Evolutionary conservation across 192 early-diverging fungal genomes (phyloP).

Genomic region (Gryganskiella cystojenkinii): DNA sequence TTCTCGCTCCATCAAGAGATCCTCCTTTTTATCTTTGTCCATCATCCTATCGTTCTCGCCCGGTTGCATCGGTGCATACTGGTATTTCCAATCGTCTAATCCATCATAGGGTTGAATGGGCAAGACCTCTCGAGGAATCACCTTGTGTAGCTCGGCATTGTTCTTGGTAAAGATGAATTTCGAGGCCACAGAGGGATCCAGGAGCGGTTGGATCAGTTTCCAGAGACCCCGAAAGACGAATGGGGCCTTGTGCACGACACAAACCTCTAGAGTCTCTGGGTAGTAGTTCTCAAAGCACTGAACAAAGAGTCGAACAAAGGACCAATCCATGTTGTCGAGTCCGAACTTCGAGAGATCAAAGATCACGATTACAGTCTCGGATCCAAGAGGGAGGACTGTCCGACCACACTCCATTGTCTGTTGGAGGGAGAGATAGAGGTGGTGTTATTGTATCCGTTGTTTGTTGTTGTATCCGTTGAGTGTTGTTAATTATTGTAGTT

Average conservation of each 20-base stretch:
- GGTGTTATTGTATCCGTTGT: neutral
- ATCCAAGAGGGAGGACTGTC: slow-evolving; percentile 60
- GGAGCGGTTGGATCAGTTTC: slow-evolving; percentile 82
- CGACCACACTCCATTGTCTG: slow-evolving; percentile 39
- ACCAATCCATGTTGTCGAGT: slow-evolving; percentile 74
- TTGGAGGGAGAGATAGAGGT: neutral
- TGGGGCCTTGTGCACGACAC: slow-evolving; percentile 87
- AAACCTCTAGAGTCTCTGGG: slow-evolving; percentile 86
- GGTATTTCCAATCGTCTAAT: slow-evolving; percentile 60
- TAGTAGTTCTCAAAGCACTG: slow-evolving; percentile 89
- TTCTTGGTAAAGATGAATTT: slow-evolving; percentile 84
- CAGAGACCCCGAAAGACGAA: slow-evolving; percentile 91
- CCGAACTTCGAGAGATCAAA: slow-evolving; percentile 87
- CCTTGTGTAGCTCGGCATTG: slow-evolving; percentile 68
- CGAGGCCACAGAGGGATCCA: slow-evolving; percentile 90
- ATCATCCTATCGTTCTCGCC: slow-evolving; percentile 57
- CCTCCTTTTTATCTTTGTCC: slow-evolving; percentile 52
- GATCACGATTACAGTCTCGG: slow-evolving; percentile 76
- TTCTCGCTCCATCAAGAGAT: slow-evolving; percentile 40
- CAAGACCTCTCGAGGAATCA: slow-evolving; percentile 70
- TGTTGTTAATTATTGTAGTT: neutral
- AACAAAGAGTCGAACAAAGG: slow-evolving; percentile 77
- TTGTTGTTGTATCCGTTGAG: no score
- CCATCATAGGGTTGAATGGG: slow-evolving; percentile 75
- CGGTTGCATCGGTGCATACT: slow-evolving; percentile 49